Evolutionary conservation across 495 filamentous ascomycete species (phyloP), one percentile per base, ranked within the genome.

Genomic region (Choiromyces venosus): DNA sequence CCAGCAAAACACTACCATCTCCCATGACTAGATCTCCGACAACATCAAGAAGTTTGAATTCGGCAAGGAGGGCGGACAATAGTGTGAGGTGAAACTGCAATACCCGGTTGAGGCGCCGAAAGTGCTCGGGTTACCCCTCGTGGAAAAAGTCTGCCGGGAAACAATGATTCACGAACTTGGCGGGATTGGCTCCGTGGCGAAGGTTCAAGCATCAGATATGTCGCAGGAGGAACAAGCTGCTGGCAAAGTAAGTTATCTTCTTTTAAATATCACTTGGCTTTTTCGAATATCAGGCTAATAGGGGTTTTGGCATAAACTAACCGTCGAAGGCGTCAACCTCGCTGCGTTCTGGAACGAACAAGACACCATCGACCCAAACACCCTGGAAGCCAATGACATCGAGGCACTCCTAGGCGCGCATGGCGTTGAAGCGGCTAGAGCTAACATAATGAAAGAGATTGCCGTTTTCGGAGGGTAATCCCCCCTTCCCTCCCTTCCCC

Each of bases 391-490:
- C 69, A 99, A 99, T 84, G 93, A 94, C 75, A 93, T 97, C 80
- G 88, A 89, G 69, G 88, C 92, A 73, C 92, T 97, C 84, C 87
- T 97, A 37, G 84, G 86, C 35, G 86, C 89, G 61, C 98, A 97
- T 83, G 95, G 95, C 79, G 93, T 99, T 25, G 95, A 99, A 84
- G 95, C 95, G 12, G 91, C 90, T 95, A n/a, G n/a, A n/a, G n/a
- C n/a, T n/a, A n/a, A n/a, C n/a, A n/a, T n/a, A n/a, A n/a, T n/a
- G n/a, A n/a, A 99, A 85, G 89, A 97, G 82, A 87, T 89, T 68
- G 87, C 86, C 74, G 93, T 98, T 71, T 99, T 99, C 88, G 85
- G 87, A 71, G 89, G 76, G 74, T 76, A 39, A 7, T 65, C 1
- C 33, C 29, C 21, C 37, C 9, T 44, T 7, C 25, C 19, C 9